phyloP scores from a whole-genome alignment of 2,329 filamentous ascomycete genomes.

The Tolypocladium pustulatum region DNA sequence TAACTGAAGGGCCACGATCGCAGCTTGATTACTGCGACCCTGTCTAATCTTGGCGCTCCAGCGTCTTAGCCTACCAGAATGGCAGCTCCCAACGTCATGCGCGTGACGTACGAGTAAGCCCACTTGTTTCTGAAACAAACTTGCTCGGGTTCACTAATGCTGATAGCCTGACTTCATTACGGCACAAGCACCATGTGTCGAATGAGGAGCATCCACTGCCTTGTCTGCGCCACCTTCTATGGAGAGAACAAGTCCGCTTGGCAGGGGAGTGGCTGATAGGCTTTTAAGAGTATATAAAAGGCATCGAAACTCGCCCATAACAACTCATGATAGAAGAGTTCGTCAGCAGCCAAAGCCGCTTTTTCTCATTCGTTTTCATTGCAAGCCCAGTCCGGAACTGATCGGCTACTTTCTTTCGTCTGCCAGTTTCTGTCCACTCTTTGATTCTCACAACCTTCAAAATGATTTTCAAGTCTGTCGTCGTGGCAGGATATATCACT shows the following conservation, averaged over 20 bases:
- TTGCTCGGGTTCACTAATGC: neutral
- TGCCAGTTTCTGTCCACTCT: neutral
- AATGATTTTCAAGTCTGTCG: neutral
- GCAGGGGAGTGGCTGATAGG: no score
- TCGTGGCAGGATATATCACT: neutral
- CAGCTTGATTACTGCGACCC: neutral
- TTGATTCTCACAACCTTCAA: neutral
- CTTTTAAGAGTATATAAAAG: neutral
- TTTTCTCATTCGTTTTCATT: neutral
- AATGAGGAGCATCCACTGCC: neutral
- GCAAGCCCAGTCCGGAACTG: neutral
- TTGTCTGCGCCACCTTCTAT: neutral
- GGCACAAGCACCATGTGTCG: neutral
- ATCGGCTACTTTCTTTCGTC: neutral
- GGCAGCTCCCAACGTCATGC: neutral
- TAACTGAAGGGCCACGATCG: neutral
- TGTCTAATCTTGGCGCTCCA: neutral
- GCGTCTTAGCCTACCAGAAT: neutral
- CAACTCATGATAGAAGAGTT: neutral
- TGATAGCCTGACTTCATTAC: neutral
- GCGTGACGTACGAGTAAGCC: neutral
- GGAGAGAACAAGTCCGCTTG: neutral
- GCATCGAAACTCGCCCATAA: neutral
- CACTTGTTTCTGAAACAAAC: neutral
- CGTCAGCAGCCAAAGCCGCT: neutral